Evolutionary conservation across 2,329 filamentous ascomycete species (phyloP).

Genomic region (Huntiella decipiens): DNA sequence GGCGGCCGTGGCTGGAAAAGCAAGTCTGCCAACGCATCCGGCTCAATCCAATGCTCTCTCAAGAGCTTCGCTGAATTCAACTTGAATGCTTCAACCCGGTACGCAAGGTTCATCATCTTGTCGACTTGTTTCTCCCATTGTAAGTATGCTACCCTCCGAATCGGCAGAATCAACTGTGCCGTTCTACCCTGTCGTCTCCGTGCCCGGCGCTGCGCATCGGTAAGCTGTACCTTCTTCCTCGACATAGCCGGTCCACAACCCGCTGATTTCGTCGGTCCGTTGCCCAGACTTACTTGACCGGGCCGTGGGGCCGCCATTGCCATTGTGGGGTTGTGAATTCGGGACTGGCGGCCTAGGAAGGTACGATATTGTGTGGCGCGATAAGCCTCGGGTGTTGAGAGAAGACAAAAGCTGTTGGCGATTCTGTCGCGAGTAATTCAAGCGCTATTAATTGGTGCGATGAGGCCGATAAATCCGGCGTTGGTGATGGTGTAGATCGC

Average conservation of each 20-base stretch:
- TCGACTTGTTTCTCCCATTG: conserved; percentile 5
- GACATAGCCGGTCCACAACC: too few species aligned
- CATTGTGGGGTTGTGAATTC: neutral
- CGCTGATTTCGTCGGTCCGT: too few species aligned
- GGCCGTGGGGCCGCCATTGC: neutral
- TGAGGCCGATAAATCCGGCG: too few species aligned
- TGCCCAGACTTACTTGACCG: neutral
- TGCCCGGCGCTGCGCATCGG: too few species aligned
- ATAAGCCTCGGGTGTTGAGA: too few species aligned
- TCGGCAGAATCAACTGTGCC: conserved; percentile 4
- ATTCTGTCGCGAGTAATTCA: too few species aligned
- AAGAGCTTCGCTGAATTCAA: neutral
- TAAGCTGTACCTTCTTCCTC: too few species aligned
- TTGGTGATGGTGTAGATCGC: too few species aligned
- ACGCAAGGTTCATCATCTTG: neutral
- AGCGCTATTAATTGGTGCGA: too few species aligned
- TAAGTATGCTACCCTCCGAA: conserved; percentile 7
- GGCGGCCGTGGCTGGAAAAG: conserved; percentile 34
- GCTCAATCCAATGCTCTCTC: conserved; percentile 29
- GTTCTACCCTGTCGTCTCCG: neutral
- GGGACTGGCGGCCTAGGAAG: neutral
- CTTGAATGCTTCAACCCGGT: conserved; percentile 2
- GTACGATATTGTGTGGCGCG: too few species aligned
- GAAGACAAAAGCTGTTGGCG: too few species aligned
- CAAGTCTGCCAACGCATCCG: conserved; percentile 34